Evolutionary conservation across 371 early-diverging fungal genomes (phyloP).

Genomic region (Syncephalastrum sp.): DNA sequence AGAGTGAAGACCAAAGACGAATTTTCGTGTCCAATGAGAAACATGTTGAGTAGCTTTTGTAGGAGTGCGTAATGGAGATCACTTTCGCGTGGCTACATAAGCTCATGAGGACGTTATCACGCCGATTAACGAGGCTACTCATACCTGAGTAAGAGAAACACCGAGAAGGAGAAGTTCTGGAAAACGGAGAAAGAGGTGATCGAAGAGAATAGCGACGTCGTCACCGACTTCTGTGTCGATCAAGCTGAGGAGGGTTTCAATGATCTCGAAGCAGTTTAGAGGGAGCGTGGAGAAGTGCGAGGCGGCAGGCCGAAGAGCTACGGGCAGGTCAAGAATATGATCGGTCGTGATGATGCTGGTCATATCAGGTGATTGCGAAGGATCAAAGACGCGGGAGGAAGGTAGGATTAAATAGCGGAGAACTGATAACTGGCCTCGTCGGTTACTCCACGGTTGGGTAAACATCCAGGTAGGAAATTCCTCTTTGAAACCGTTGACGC

Average conservation of each 20-base stretch:
- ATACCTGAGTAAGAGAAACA: constrained; percentile 64
- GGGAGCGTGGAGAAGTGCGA: constrained; percentile 53
- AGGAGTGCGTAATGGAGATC: constrained; percentile 67
- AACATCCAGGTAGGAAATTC: too few relatives aligned
- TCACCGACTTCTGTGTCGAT: constrained; percentile 60
- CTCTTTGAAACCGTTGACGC: too few relatives aligned
- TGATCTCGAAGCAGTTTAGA: constrained; percentile 75
- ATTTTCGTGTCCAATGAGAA: constrained; percentile 73
- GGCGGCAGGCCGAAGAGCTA: constrained; percentile 48
- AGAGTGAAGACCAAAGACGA: constrained; percentile 71
- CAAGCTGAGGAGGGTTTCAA: constrained; percentile 62
- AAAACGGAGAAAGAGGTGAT: constrained; percentile 61
- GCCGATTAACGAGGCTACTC: not conserved
- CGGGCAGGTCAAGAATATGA: constrained; percentile 45
- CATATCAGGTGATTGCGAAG: constrained; percentile 5
- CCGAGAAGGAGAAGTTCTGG: constrained; percentile 82
- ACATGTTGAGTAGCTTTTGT: constrained; percentile 65
- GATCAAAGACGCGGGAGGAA: too few relatives aligned
- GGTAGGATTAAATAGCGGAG: too few relatives aligned
- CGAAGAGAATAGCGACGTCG: constrained; percentile 65
- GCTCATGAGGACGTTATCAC: not conserved
- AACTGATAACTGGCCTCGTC: too few relatives aligned
- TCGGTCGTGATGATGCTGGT: constrained; percentile 49
- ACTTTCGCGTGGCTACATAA: constrained; percentile 53
- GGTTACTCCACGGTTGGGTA: too few relatives aligned